Base-by-base conservation (phyloP, 495 filamentous ascomycete species). In the Barbatosphaeria neglecta region DNA sequence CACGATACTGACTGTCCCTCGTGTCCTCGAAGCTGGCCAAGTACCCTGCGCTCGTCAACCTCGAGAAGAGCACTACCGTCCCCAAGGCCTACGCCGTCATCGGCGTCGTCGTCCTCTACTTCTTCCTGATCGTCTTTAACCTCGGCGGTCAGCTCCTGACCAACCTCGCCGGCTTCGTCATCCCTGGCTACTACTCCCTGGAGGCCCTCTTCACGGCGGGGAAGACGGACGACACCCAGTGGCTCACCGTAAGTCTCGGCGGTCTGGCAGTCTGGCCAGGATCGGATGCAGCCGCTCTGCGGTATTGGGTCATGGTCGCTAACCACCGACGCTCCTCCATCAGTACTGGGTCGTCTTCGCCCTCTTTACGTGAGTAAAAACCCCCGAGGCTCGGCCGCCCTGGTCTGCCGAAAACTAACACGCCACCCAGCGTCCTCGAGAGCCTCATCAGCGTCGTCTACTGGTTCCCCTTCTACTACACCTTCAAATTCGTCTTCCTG, bases 381-480 rank as follows among this genome's bases (percentile, higher is more conserved):
- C 9, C 22, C 20, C 39, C 31, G 10, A 19, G 13, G 8, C 16
- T 10, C 25, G 38, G 20, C 11, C 38, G 2, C 10, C 24, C 23
- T 15, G 6, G 8, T 6, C 27, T 23, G 11, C 17, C 46, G n/a
- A 16, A 27, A 20, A 22, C 52, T 55, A 45, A 58, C 48, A 10
- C 2, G 2, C 13, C 1, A 40, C 18, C 8, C 51, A 80, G 76
- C 46, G 87, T 96, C 24, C 54, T 96, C 65, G 92, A 99, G 80
- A 93, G 87, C 60, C 78, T 84, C 46, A 72, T 99, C 61, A 92
- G 75, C 66, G 89, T 93, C 49, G 86, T 93, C 38, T 99, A 99
- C 78, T 99, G 92, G 92, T 90, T 99, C 76, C 92, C 92, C 59
- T 99, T 99, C 78, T 99, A 99, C 81, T 99, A 87, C 71, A 92